Conservation (phyloP, 108 stramenopile species). For the Cyclotella kingstonii region DNA sequence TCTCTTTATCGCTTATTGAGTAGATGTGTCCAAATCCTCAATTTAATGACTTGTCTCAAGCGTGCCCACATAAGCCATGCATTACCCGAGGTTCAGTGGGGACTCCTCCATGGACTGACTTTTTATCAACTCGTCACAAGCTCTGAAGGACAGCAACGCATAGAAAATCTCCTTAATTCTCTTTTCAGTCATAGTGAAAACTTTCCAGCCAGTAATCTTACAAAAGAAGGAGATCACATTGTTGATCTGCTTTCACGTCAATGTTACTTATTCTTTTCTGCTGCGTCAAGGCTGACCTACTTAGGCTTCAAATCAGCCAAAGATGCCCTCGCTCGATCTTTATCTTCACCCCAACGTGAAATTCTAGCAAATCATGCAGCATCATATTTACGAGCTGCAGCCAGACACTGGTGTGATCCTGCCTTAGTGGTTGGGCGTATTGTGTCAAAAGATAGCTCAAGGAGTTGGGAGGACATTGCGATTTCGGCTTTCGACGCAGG, state of each 20-base stretch:
- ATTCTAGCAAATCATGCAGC: slow-evolving; percentile 52
- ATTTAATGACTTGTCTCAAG: slow-evolving; percentile 60
- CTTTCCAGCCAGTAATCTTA: slow-evolving; percentile 23
- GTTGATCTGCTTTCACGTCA: slow-evolving; percentile 60
- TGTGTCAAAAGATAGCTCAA: slow-evolving; percentile 24
- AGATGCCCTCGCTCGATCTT: slow-evolving; percentile 52
- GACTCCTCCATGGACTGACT: slow-evolving; percentile 76
- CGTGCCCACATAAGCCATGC: slow-evolving; percentile 64
- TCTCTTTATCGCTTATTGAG: slow-evolving; percentile 75
- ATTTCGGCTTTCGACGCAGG: slow-evolving; percentile 52
- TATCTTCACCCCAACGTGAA: slow-evolving; percentile 37
- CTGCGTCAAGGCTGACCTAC: slow-evolving; percentile 75
- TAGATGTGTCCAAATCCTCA: slow-evolving; percentile 71
- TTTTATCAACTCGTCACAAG: slow-evolving; percentile 64
- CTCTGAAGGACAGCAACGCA: slow-evolving; percentile 68
- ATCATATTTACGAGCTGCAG: slow-evolving; percentile 58
- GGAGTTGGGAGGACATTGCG: slow-evolving; percentile 49
- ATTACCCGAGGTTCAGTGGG: slow-evolving; percentile 83
- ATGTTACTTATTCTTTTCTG: slow-evolving; percentile 88
- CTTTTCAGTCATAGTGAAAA: slow-evolving; percentile 58
- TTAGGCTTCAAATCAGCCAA: slow-evolving; percentile 72
- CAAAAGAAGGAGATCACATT: slow-evolving; percentile 64
- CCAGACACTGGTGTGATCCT: slow-evolving; percentile 75
- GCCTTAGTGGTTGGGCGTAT: slow-evolving; percentile 66
- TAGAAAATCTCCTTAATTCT: slow-evolving; percentile 72